Conservation (phyloP, 2,329 filamentous ascomycete species). For the Laburnicola sp. region DNA sequence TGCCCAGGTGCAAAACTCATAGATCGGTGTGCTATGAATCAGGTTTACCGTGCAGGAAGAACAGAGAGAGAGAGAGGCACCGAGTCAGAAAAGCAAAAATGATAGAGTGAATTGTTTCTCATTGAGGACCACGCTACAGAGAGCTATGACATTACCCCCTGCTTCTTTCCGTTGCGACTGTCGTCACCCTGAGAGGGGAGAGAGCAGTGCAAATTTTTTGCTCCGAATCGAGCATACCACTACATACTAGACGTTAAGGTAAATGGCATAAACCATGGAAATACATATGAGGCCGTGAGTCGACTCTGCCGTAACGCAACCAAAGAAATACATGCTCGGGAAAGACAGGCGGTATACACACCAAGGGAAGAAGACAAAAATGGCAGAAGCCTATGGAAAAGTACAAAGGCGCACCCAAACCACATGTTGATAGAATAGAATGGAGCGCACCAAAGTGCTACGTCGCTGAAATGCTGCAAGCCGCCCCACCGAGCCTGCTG, state of each 20-base stretch:
- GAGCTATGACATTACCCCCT: background rate
- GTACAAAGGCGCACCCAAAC: background rate
- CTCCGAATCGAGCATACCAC: background rate
- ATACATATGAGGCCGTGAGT: background rate
- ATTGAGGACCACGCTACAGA: background rate
- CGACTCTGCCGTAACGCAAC: slow-evolving; percentile 1
- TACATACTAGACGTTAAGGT: slow-evolving; percentile 13
- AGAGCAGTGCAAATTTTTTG: background rate
- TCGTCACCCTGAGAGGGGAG: background rate
- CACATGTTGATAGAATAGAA: too few relatives aligned
- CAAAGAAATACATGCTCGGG: background rate
- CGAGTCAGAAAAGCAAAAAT: background rate
- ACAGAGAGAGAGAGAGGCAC: too few relatives aligned
- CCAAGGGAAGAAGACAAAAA: background rate
- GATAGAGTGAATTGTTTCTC: background rate
- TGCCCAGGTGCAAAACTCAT: too few relatives aligned
- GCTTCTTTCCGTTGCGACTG: background rate
- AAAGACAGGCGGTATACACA: background rate
- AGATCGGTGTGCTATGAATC: too few relatives aligned
- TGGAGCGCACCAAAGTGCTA: too few relatives aligned
- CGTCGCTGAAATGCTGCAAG: too few relatives aligned
- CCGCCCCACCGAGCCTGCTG: too few relatives aligned
- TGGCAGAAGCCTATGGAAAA: background rate
- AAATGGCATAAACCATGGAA: background rate
- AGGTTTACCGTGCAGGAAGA: too few relatives aligned